These are phyloP conservation scores for Solanum clarkiae DNA, from an alignment of 257 asterid species.

Conservation along the genomic window DNA sequence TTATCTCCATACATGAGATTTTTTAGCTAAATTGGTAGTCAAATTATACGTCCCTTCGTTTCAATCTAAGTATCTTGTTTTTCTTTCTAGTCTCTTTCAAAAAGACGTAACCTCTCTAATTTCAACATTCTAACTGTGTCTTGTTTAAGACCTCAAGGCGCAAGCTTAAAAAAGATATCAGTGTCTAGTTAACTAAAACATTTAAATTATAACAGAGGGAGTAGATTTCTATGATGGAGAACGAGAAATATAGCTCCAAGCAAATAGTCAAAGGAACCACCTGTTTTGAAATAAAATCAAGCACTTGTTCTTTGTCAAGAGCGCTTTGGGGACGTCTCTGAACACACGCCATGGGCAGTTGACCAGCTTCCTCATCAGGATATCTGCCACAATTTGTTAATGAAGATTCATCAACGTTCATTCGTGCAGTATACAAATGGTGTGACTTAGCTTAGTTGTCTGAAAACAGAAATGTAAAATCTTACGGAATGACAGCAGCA, in stretches of 20 bases:
- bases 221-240: neutral
- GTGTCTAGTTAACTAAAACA: neutral
- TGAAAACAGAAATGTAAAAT: neutral
- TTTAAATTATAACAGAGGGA: neutral
- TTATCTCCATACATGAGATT: neutral
- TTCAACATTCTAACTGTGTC: neutral
- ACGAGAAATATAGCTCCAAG: neutral
- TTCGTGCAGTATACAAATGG: neutral
- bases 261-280: slow-evolving; percentile 1
- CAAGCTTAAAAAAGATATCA: neutral
- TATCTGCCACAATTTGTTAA: slow-evolving; percentile 9
- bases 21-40: neutral
- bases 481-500: slow-evolving; percentile 52
- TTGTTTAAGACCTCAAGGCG: neutral
- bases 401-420: neutral
- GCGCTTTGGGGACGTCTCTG: slow-evolving; percentile 22
- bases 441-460: neutral
- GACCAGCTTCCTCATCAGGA: slow-evolving; percentile 47
- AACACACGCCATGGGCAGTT: slow-evolving; percentile 45
- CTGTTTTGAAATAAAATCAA: slow-evolving; percentile 30
- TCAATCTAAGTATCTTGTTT: neutral
- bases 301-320: slow-evolving; percentile 19
- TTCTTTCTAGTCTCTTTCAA: neutral
- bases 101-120: neutral
- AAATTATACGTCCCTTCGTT: neutral